Conservation (phyloP, 176 grass and related monocot genomes). For the Thinopyrum elongatum region DNA sequence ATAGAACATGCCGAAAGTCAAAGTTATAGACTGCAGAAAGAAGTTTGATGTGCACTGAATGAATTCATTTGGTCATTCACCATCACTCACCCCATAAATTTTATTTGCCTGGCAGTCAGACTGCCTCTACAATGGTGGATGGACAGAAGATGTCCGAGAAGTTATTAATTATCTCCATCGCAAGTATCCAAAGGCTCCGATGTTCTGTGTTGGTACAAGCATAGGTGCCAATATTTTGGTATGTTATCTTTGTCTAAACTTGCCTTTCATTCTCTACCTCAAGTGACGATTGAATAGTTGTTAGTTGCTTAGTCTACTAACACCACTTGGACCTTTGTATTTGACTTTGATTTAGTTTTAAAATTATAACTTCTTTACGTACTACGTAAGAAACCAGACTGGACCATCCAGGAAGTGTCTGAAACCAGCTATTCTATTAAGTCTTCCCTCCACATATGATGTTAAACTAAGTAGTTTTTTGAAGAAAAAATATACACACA, state of each 20-base stretch:
- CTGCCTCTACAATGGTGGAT: conserved; percentile 93
- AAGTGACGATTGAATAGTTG: not conserved
- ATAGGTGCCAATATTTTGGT: conserved; percentile 99
- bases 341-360: not conserved
- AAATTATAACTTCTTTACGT: not conserved
- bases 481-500: not conserved
- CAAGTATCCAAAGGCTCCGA: conserved; percentile 60
- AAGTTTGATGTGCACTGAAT: conserved; percentile 20
- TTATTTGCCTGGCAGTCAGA: conserved; percentile 67
- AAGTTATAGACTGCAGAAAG: not conserved
- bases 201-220: conserved; percentile 94
- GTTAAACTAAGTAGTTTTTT: conserved; percentile 14
- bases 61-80: conserved; percentile 23
- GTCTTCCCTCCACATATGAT: not conserved
- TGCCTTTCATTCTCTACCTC: not conserved
- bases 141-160: conserved; percentile 88
- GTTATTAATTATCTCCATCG: conserved; percentile 80
- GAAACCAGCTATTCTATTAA: not conserved
- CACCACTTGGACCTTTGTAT: not conserved
- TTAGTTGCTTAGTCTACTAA: conserved; percentile 4
- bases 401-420: not conserved
- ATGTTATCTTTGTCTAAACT: not conserved
- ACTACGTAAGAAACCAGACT: conserved; percentile 1
- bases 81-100: conserved; percentile 22
- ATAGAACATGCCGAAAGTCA: not conserved